phyloP scores from a whole-genome alignment of 768 basidiomycete species.

The Suillus hirtellus region DNA sequence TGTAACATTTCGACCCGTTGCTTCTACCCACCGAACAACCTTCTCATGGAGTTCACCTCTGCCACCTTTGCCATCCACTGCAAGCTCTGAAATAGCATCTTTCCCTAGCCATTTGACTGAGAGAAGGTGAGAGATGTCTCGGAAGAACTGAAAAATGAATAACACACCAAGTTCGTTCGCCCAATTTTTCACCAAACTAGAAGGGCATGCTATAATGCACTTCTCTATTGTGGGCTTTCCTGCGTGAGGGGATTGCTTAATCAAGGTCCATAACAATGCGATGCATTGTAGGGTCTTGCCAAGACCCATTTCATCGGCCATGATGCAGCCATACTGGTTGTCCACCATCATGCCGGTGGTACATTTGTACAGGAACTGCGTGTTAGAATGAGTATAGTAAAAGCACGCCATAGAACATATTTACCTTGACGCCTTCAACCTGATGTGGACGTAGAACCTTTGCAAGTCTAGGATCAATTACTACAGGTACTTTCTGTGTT shows the following conservation, averaged over 20 bases:
- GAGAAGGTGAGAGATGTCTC: conserved; percentile 5
- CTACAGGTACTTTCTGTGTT: conserved; percentile 85
- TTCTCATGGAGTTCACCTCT: conserved; percentile 78
- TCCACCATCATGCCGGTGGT: conserved; percentile 91
- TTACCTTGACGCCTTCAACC: conserved; percentile 94
- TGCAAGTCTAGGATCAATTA: conserved; percentile 86
- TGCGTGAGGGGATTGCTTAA: conserved; percentile 91
- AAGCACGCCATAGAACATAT: conserved; percentile 18
- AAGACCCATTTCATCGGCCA: conserved; percentile 99
- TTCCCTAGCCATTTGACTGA: conserved; percentile 94
- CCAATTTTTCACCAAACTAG: conserved; percentile 97
- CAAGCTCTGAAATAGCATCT: conserved; percentile 77
- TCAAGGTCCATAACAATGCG: conserved; percentile 88
- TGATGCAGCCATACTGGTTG: conserved; percentile 93
- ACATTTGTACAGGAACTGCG: conserved; percentile 92
- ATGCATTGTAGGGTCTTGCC: conserved; percentile 98
- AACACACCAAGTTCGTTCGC: conserved; percentile 87
- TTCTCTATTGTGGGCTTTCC: conserved; percentile 92
- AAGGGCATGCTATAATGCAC: conserved; percentile 96
- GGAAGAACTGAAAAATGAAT: conserved; percentile 2
- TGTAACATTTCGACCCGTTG: conserved; percentile 85
- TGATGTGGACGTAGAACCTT: conserved; percentile 97
- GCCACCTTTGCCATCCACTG: conserved; percentile 90
- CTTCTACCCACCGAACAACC: conserved; percentile 88
- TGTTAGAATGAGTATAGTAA: conserved; percentile 11